Evolutionary conservation across 139 green algal species (phyloP).

Genomic region (Mychonastes homosphaera): DNA sequence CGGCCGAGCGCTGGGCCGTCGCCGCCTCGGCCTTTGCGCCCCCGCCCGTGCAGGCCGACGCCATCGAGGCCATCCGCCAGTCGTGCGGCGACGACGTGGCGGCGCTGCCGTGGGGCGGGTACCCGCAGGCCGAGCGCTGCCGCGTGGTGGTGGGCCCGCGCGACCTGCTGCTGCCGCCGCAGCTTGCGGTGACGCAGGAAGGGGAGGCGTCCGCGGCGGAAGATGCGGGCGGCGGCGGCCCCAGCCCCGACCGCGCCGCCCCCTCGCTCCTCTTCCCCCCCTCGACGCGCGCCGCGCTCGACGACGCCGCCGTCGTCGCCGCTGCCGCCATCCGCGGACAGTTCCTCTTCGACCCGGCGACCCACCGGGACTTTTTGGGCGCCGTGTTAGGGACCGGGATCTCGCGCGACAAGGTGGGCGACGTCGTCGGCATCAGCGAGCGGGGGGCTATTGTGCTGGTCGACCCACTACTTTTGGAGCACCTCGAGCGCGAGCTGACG

Average conservation of each 20-base stretch:
- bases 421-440: constrained; percentile 12
- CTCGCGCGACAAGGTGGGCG: constrained; percentile 7
- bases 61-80: no score
- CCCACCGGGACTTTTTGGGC: constrained; percentile 70
- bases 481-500: constrained; percentile 50
- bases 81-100: no score
- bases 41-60: no score
- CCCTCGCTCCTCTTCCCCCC: neutral
- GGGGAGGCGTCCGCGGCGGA: constrained; percentile 43
- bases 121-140: constrained; percentile 48
- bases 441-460: constrained; percentile 36
- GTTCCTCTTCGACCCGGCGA: constrained; percentile 64
- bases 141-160: constrained; percentile 41
- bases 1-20: no score
- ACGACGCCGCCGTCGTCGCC: neutral
- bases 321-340: constrained; percentile 2
- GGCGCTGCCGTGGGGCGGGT: no score
- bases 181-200: constrained; percentile 17
- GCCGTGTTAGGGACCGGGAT: constrained; percentile 56
- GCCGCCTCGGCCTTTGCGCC: no score
- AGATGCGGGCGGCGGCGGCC: constrained; percentile 8
- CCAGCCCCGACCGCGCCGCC: neutral
- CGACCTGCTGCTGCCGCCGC: constrained; percentile 30
- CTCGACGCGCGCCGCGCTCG: neutral
- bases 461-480: constrained; percentile 48